phyloP scores from a whole-genome alignment of 208 protist species.

The Leishmania major region DNA sequence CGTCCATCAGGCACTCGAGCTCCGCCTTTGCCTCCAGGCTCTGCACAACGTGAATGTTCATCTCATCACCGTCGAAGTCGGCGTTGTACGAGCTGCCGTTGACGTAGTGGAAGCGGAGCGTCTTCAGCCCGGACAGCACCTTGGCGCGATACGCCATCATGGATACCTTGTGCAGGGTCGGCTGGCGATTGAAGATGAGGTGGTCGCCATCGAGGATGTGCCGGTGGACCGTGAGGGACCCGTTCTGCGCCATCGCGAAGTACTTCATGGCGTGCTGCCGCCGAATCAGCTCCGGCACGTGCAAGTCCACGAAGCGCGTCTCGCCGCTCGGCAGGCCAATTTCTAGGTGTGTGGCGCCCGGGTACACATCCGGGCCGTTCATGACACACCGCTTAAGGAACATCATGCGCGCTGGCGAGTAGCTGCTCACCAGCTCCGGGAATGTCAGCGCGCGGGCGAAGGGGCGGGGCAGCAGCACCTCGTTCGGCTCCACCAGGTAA shows the following conservation, averaged over 20 bases:
- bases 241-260: conserved; percentile 79
- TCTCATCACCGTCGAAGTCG: conserved; percentile 99
- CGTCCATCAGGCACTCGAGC: conserved; percentile 94
- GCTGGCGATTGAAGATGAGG: conserved; percentile 99
- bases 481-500: conserved; percentile 96
- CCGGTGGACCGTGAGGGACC: conserved; percentile 93
- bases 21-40: conserved; percentile 94
- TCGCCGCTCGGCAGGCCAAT: conserved; percentile 71
- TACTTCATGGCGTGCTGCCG: conserved; percentile 78
- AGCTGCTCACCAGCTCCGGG: conserved; percentile 92
- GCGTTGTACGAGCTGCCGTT: conserved; percentile 99
- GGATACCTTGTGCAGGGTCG: conserved; percentile 99
- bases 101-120: conserved; percentile 99
- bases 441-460: conserved; percentile 97
- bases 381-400: conserved; percentile 96
- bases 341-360: conserved; percentile 98
- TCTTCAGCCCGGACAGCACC: conserved; percentile 95
- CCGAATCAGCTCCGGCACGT: conserved; percentile 70
- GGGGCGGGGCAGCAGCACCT: conserved; percentile 93
- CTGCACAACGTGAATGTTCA: conserved; percentile 99
- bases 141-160: conserved; percentile 98
- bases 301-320: conserved; percentile 80
- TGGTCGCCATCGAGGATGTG: conserved; percentile 98
- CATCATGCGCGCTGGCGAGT: conserved; percentile 66
- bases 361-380: conserved; percentile 98